Evolutionary conservation across 768 basidiomycete species (phyloP), one percentile per base, ranked within the genome.

Genomic region (Kwoniella shandongensis): DNA sequence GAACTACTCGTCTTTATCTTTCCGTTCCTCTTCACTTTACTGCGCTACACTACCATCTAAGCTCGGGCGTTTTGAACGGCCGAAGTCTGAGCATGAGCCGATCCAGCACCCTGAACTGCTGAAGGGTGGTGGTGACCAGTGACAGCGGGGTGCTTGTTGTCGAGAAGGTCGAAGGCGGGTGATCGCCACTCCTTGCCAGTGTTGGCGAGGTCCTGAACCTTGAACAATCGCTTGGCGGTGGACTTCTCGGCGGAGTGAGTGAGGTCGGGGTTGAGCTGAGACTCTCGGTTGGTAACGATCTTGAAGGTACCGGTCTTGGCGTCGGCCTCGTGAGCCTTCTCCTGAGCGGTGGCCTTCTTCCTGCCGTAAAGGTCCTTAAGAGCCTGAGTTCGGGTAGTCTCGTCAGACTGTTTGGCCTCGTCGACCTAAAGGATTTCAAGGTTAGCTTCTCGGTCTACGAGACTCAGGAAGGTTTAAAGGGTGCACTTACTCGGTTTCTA

Each of bases 221-320:
- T 76, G 59, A 77, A 79, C 7, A 78, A 70, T 52, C 85, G 83
- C 66, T 85, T 85, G 18, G 87, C 83, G 85, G 87, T 89, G 4
- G 62, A 88, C 86, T 73, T 66, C 54, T 62, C 62, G 7, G 82
- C 76, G 7, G 88, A 85, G 56, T 86, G 82, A 0, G 88, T 86
- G 38, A 80, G 78, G 20, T 83, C 77, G 3, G 82, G 81, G 36
- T 93, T 75, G 40, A 93, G 74, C 40, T 68, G 57, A 17, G 27
- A 26, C 44, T 88, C 79, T 26, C 86, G 80, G 78, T 87, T 87
- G 59, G 85, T 81, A 4, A 91, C 86, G 32, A 94, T 82, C 78
- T 89, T 88, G 81, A 94, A 91, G 62, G 88, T 85, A 53, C 69
- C 73, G 42, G 67, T 70, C 64, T 71, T 67, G 45, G 73, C 66